Evolutionary conservation across 441 rosid species (phyloP), one percentile per base, ranked within the genome.

Genomic region (Syzygium malaccense): DNA sequence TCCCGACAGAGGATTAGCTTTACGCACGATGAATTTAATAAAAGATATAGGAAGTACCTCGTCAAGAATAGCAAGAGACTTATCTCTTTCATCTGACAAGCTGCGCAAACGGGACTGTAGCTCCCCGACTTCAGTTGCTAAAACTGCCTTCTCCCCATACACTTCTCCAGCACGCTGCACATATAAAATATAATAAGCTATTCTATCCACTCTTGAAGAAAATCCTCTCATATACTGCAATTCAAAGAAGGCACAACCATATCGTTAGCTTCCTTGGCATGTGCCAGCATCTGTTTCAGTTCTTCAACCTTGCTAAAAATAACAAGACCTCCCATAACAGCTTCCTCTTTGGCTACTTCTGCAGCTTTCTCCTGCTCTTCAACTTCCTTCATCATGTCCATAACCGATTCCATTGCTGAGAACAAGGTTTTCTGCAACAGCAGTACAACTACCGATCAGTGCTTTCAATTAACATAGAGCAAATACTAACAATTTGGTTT

Each of bases 101-200:
- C 86, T 84, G 75, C 93, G 90, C 86, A 98, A 89, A 57, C 98
- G 98, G 86, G 91, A 95, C 88, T 95, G 96, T 92, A 98, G 94
- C 92, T 97, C 99, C 90, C 92, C 94, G 56, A 91, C 92, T 93
- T 98, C 99, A 89, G 99, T 96, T 32, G 94, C 92, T 88, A 98
- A 91, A 89, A 98, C 95, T 86, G 99, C 93, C 93, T 91, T 96
- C 94, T 98, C 99, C 49, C 99, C 99, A 89, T 95, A 93, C 37
- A 97, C 93, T 93, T 98, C 99, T 89, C 99, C 99, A 32, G 96
- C 96, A 90, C 92, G 95, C 99, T 98, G 92, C 90, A 87, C 87
- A 93, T 86, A 14, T 37, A 62, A 71, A 20, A 23, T 48, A n/a
- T 75, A 58, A 87, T 33, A 51, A 33, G 51, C 83, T 12, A 75